Percentiles rank a stretch among this genome's conserved stretches.
Conservation (phyloP, 345 rosid genomes). For the Boechera divaricarpa region DNA sequence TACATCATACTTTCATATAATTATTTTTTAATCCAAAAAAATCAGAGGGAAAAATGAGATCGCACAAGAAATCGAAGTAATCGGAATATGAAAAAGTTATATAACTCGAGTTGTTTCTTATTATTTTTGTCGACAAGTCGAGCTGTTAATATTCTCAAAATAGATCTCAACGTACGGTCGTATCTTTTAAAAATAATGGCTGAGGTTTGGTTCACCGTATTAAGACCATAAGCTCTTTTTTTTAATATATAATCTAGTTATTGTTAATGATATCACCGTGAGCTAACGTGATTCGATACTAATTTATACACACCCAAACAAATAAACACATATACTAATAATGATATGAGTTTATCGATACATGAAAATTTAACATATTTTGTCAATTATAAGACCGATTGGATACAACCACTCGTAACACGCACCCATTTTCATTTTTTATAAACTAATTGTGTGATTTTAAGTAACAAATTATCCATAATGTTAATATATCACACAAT, state of each 20-base stretch:
- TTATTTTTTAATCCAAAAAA: not conserved
- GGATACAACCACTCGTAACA: conserved; percentile 40
- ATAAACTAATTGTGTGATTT: not conserved
- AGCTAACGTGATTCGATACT: conserved; percentile 42
- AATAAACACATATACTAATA: conserved; percentile 20
- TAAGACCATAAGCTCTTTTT: conserved; percentile 28
- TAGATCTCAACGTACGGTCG: conserved; percentile 30
- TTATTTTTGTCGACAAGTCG: conserved; percentile 29
- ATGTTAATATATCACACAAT: not conserved
- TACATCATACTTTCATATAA: conserved; percentile 7
- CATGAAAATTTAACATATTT: conserved; percentile 1
- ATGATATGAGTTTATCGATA: conserved; percentile 26
- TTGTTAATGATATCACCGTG: conserved; percentile 31
- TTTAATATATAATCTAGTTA: conserved; percentile 12
- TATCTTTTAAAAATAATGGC: conserved; percentile 35
- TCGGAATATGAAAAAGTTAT: conserved; percentile 15
- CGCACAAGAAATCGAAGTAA: conserved; percentile 3
- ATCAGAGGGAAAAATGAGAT: not conserved
- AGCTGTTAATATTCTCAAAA: conserved; percentile 41
- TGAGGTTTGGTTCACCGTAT: conserved; percentile 41
- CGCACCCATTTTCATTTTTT: conserved; percentile 8
- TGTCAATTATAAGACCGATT: conserved; percentile 26
- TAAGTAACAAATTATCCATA: not conserved
- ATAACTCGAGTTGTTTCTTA: conserved; percentile 25
- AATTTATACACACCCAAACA: conserved; percentile 40